Base-by-base conservation (phyloP, 2,329 filamentous ascomycete genomes). In the Stromatinia cepivora region DNA sequence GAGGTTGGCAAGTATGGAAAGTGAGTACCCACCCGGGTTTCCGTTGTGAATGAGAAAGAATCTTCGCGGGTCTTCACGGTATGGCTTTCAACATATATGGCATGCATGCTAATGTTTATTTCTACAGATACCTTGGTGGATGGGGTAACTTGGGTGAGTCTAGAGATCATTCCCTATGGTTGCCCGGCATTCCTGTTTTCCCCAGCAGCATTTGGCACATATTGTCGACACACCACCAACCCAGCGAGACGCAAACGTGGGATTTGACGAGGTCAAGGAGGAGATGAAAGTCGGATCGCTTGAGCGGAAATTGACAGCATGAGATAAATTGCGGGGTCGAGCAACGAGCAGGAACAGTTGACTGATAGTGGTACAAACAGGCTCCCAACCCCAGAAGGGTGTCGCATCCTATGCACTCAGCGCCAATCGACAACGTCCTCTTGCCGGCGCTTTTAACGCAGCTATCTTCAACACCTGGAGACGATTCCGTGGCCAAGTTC, bases 381-480 rank as follows among this genome's bases (percentile, higher is more conserved):
- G 86, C 79, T 83, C 84, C 76, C 78, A 82, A 79, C 85, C 85
- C 80, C 87, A 90, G 80, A 88, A 85, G 80, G 88, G 88, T 71
- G 87, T 90, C 76, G 82, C 84, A 69, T 84, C 84, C 78, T 98
- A 96, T 83, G 86, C 90, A 75, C 80, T 99, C 75, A 90, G 92
- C 76, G 83, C 91, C 75, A 98, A 99, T 87, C 90, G 92, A 80
- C 94, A 97, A 85, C 90, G 92, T 78, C 92, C 93, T 73, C 86
- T 97, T 75, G 93, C 93, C 73, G 92, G 92, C 77, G 84, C 90
- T 71, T 81, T 86, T 74, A 84, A 94, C 81, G 91, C 90, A 75
- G 94, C 94, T 78, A 83, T 98, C 84, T 98, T 98, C 90, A 99
- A 99, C 88, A 90, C 88, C 77, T 96, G 91, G 87, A 90, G 95